A percentile compares a stretch with the other conserved stretches of the same genome.
Evolutionary conservation across 2,329 filamentous ascomycete species (phyloP).

Genomic region (Zymoseptoria crescenta): DNA sequence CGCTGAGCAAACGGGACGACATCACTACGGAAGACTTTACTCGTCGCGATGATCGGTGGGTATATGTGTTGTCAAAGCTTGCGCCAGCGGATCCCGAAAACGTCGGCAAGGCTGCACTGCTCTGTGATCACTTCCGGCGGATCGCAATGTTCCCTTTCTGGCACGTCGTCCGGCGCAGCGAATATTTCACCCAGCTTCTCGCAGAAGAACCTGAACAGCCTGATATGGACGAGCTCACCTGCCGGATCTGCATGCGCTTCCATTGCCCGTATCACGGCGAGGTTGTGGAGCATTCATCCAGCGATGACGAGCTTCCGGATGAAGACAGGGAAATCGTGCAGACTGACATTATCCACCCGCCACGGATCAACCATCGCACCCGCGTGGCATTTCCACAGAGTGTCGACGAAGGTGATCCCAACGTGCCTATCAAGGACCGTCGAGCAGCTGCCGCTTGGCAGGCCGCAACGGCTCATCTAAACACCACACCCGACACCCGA

Average conservation of each 20-base stretch:
- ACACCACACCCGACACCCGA: conserved; percentile 32
- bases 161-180: conserved; percentile 33
- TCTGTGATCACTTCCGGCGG: conserved; percentile 32
- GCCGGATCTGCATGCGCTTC: conserved; percentile 24
- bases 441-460: conserved; percentile 15
- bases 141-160: conserved; percentile 33
- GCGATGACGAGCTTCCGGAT: conserved; percentile 10
- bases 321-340: conserved; percentile 15
- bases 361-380: conserved; percentile 23
- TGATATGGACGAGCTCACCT: conserved; percentile 17
- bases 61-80: conserved; percentile 25
- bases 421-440: conserved; percentile 2
- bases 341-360: conserved; percentile 28
- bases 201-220: not conserved
- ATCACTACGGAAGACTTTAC: conserved; percentile 30
- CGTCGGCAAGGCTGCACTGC: conserved; percentile 28
- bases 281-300: conserved; percentile 24
- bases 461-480: conserved; percentile 5
- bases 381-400: conserved; percentile 19
- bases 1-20: conserved; percentile 13
- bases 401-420: conserved; percentile 1
- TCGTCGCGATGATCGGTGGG: conserved; percentile 26
- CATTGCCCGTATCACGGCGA: conserved; percentile 37
- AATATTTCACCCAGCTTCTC: conserved; percentile 11
- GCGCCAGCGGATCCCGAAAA: conserved; percentile 12